These are phyloP conservation scores for Silene vulgaris DNA, from an alignment of 179 eudicot genomes.

Conservation along the genomic window DNA sequence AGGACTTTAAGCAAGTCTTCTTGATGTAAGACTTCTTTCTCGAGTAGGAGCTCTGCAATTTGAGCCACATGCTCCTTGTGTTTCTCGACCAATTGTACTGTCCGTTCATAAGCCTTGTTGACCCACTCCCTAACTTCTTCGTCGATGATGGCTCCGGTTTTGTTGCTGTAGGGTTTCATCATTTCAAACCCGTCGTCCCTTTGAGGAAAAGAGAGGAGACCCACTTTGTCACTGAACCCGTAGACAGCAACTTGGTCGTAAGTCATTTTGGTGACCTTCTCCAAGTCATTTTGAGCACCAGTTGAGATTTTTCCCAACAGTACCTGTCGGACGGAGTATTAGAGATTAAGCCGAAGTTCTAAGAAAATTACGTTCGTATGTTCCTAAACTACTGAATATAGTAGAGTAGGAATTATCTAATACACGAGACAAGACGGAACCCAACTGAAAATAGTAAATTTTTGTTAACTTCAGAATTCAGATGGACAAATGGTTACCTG, in stretches of 20 bases:
- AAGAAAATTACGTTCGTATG: not conserved
- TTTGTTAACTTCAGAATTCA: not conserved
- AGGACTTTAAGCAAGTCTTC: constrained; percentile 62
- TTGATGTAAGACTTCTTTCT: constrained; percentile 78
- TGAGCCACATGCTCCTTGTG: constrained; percentile 70
- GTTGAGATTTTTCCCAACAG: constrained; percentile 71
- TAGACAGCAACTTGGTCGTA: constrained; percentile 80
- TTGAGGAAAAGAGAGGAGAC: constrained; percentile 77
- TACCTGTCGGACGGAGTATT: constrained; percentile 37
- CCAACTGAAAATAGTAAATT: not conserved
- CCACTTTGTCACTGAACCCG: constrained; percentile 84
- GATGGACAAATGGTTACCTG: constrained; percentile 37
- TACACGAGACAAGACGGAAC: not conserved
- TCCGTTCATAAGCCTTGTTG: constrained; percentile 58
- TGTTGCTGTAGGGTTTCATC: constrained; percentile 72
- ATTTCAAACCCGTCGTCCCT: constrained; percentile 64
- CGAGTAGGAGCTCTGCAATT: constrained; percentile 67
- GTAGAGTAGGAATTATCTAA: no score
- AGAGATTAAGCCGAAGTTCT: constrained; percentile 3
- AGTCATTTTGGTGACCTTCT: constrained; percentile 83
- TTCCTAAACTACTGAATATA: no score
- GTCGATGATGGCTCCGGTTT: constrained; percentile 71
- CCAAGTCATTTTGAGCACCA: constrained; percentile 81
- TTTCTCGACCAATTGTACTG: constrained; percentile 49
- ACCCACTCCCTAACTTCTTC: constrained; percentile 85